Conservation (phyloP, 1,284 basidiomycete species). For the Puccinia polysora region DNA sequence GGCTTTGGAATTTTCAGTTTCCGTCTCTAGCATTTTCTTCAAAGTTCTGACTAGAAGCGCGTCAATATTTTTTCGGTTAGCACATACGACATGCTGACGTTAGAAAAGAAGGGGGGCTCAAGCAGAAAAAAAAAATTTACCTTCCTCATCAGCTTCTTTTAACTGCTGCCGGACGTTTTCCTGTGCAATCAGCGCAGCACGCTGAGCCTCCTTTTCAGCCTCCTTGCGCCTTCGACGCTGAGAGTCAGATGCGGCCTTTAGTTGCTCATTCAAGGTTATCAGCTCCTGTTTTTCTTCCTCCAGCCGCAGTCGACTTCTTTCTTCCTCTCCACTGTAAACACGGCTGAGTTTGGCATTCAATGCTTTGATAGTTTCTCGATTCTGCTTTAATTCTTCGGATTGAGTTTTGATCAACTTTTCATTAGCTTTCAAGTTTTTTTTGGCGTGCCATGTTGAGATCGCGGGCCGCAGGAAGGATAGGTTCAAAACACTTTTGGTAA, state of each 20-base stretch:
- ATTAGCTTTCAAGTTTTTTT: not conserved
- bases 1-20: conserved; percentile 34
- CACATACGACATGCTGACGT: no score
- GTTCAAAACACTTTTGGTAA: not conserved
- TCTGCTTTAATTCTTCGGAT: not conserved
- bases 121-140: not conserved
- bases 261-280: not conserved
- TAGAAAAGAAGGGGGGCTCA: not conserved
- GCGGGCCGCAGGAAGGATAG: no score
- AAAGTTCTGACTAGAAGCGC: conserved; percentile 11
- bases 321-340: conserved; percentile 35
- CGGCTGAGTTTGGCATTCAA: conserved; percentile 29
- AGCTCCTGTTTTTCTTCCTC: conserved; percentile 31
- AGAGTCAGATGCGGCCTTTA: conserved; percentile 8
- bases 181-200: conserved; percentile 3
- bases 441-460: not conserved
- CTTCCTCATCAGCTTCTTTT: conserved; percentile 34
- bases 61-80: not conserved
- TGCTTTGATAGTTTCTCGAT: conserved; percentile 7
- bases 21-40: conserved; percentile 33
- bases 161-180: conserved; percentile 28
- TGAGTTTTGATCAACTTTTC: conserved; percentile 1
- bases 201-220: conserved; percentile 19
- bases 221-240: conserved; percentile 37
- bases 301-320: conserved; percentile 16